Evolutionary conservation across 306 rosid species (phyloP).

Genomic region (Senna tora): DNA sequence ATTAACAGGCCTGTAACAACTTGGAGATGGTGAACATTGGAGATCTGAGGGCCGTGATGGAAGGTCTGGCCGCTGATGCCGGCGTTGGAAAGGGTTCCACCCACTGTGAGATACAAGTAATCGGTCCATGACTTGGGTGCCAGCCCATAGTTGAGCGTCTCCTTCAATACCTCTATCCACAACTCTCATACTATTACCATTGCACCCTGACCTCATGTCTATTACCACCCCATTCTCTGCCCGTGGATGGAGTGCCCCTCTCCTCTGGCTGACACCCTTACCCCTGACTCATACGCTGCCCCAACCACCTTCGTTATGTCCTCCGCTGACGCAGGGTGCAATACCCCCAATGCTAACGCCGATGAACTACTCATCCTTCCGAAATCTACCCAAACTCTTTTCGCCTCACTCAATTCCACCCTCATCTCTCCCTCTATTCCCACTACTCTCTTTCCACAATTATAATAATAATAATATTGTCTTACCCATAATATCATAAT

Average conservation of each 20-base stretch:
- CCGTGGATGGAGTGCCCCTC: conserved; percentile 93
- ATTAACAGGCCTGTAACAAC: conserved; percentile 60
- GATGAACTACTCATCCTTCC: conserved; percentile 58
- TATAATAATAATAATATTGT: no score
- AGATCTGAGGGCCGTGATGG: conserved; percentile 76
- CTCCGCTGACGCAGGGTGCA: conserved; percentile 64
- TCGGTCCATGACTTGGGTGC: conserved; percentile 80
- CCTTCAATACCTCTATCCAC: conserved; percentile 61
- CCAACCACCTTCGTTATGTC: conserved; percentile 57
- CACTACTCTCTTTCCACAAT: no score
- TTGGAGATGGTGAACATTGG: conserved; percentile 63
- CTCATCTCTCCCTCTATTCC: conserved; percentile 64
- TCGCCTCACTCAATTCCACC: conserved; percentile 49
- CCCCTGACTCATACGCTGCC: conserved; percentile 48
- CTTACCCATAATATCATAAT: no score
- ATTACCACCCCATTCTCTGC: conserved; percentile 66
- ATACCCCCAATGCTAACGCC: conserved; percentile 20
- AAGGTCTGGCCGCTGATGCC: conserved; percentile 78
- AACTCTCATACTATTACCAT: conserved; percentile 35
- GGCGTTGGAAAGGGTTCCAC: conserved; percentile 81
- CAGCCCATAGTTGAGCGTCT: conserved; percentile 54
- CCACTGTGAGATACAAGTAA: conserved; percentile 66
- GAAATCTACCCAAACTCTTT: conserved; percentile 72
- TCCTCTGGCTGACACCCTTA: conserved; percentile 82
- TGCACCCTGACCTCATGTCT: conserved; percentile 50